Conservation (phyloP, 2,329 filamentous ascomycete species). For the Sarocladiaceae sp. region DNA sequence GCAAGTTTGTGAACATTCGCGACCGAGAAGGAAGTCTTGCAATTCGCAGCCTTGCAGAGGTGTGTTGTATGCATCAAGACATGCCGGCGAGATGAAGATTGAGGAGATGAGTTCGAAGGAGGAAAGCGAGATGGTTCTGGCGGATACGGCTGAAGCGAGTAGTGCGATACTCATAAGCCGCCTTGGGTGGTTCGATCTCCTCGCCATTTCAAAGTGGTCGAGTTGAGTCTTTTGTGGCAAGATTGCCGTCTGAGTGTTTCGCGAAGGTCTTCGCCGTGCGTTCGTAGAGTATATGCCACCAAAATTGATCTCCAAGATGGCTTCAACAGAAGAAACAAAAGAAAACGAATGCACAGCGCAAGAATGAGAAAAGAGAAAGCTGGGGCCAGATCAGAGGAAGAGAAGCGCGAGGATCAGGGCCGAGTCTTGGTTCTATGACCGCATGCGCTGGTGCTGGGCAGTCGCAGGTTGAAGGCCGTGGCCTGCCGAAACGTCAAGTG, state of each 20-base stretch:
- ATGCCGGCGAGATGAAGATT: constrained; percentile 30
- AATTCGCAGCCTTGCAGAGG: constrained; percentile 32
- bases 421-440: constrained; percentile 7
- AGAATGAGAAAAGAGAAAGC: neutral
- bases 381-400: neutral
- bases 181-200: neutral
- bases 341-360: neutral
- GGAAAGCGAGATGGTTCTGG: constrained; percentile 22
- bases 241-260: too few relatives aligned
- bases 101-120: constrained; percentile 36
- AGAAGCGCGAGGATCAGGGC: neutral
- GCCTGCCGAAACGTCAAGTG: constrained; percentile 6
- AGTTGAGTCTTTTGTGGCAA: too few relatives aligned
- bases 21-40: constrained; percentile 29
- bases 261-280: too few relatives aligned
- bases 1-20: constrained; percentile 34
- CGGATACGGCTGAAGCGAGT: constrained; percentile 1
- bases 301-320: too few relatives aligned
- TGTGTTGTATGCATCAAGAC: constrained; percentile 37
- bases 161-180: constrained; percentile 1
- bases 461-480: constrained; percentile 5
- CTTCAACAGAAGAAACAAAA: neutral
- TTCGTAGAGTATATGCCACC: too few relatives aligned
- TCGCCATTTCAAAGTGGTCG: neutral
- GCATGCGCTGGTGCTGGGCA: constrained; percentile 5